Evolutionary conservation across 202 grass and related monocot species (phyloP).

Genomic region (Panicum virgatum): DNA sequence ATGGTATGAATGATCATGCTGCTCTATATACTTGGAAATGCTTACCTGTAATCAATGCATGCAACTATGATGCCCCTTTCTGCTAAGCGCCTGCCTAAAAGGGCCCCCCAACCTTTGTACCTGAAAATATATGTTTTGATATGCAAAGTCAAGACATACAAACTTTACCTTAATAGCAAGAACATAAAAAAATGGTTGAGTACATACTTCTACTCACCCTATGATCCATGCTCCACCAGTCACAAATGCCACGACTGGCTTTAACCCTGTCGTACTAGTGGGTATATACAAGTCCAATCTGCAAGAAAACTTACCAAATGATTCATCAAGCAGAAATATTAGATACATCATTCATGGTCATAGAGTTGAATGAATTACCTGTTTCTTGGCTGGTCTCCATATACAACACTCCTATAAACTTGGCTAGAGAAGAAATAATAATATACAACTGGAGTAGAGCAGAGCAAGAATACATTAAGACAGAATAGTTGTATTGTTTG

Average conservation of each 20-base stretch:
- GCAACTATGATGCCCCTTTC: constrained; percentile 95
- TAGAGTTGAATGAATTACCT: constrained; percentile 39
- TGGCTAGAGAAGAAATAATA: constrained; percentile 96
- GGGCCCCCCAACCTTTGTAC: constrained; percentile 97
- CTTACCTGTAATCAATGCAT: constrained; percentile 94
- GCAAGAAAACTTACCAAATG: constrained; percentile 21
- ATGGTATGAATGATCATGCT: constrained; percentile 11
- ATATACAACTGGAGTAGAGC: constrained; percentile 71
- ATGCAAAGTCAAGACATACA: constrained; percentile 9
- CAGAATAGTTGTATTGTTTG: neutral
- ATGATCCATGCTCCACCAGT: constrained; percentile 98
- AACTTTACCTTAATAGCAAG: neutral
- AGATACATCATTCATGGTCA: neutral
- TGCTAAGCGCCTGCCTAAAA: constrained; percentile 90
- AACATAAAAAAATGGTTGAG: neutral
- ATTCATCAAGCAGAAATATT: constrained; percentile 11
- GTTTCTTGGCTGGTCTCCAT: constrained; percentile 90
- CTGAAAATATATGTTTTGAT: constrained; percentile 36
- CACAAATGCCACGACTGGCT: constrained; percentile 77
- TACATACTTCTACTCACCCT: constrained; percentile 76
- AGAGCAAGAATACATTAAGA: constrained; percentile 26
- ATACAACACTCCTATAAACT: constrained; percentile 84
- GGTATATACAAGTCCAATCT: constrained; percentile 96
- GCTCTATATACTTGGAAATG: constrained; percentile 14
- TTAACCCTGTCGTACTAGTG: constrained; percentile 39